These are phyloP conservation scores for Melanopsichium pennsylvanicum DNA, from an alignment of 1,284 basidiomycete genomes.

Conservation along the genomic window DNA sequence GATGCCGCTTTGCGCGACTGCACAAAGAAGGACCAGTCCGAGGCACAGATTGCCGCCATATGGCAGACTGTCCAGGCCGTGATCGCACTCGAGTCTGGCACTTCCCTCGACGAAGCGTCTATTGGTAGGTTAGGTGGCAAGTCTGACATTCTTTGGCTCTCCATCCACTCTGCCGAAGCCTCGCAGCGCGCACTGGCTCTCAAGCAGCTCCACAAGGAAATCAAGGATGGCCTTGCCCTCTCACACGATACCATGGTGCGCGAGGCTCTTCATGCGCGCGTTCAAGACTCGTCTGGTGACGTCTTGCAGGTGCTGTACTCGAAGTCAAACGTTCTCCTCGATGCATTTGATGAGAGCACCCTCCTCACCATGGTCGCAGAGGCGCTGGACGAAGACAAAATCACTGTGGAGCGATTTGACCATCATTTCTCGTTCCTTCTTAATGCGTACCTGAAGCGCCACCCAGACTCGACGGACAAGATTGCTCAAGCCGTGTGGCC, in stretches of 20 bases:
- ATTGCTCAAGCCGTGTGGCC: constrained; percentile 40
- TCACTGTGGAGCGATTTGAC: constrained; percentile 21
- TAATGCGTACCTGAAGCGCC: constrained; percentile 16
- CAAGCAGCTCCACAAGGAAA: constrained; percentile 40
- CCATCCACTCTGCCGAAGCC: constrained; percentile 51
- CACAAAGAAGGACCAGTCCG: constrained; percentile 28
- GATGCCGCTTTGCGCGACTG: constrained; percentile 43
- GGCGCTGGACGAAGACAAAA: constrained; percentile 14
- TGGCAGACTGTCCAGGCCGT: constrained; percentile 50
- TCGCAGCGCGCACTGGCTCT: constrained; percentile 48
- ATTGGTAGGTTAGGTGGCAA: constrained; percentile 13
- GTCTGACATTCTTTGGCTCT: constrained; percentile 53
- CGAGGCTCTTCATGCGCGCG: constrained; percentile 50
- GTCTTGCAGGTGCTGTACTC: constrained; percentile 49
- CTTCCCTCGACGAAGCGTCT: constrained; percentile 23
- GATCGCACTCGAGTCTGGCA: constrained; percentile 43
- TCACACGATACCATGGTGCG: constrained; percentile 50
- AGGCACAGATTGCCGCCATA: constrained; percentile 27
- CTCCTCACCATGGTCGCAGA: constrained; percentile 38
- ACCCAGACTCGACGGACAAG: constrained; percentile 8
- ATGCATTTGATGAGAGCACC: constrained; percentile 29
- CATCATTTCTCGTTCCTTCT: constrained; percentile 37
- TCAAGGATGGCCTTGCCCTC: constrained; percentile 23
- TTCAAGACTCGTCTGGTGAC: constrained; percentile 40
- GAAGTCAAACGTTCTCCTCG: constrained; percentile 20